A percentile compares a stretch with the other conserved stretches of the same genome.
Conservation (phyloP, 768 basidiomycete genomes). For the Pisolithus sp. region DNA sequence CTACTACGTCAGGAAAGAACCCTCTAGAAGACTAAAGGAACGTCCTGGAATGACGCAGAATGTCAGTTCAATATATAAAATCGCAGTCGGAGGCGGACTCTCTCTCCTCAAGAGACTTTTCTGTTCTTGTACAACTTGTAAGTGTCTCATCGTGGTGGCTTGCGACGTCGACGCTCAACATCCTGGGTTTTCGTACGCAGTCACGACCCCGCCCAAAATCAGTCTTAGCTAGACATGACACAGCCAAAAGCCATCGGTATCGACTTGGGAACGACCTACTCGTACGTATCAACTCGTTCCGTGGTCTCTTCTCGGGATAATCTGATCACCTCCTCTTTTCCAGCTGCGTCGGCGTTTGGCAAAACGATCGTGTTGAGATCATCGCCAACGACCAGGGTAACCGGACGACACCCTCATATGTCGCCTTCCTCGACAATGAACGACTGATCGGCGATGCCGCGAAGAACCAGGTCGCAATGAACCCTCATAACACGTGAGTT, state of each 20-base stretch:
- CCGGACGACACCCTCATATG: constrained; percentile 93
- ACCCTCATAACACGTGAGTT: constrained; percentile 82
- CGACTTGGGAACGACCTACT: constrained; percentile 90
- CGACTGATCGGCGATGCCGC: constrained; percentile 99
- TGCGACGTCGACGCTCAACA: not conserved
- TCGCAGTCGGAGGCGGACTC: constrained; percentile 1
- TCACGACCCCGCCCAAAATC: constrained; percentile 7
- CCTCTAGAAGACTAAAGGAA: constrained; percentile 29
- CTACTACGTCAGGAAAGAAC: constrained; percentile 25
- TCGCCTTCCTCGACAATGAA: constrained; percentile 91
- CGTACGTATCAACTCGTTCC: constrained; percentile 42
- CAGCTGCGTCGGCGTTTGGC: constrained; percentile 99
- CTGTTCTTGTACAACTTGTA: constrained; percentile 11
- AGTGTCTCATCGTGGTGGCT: constrained; percentile 7
- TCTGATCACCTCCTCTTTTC: constrained; percentile 6
- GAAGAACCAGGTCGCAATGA: constrained; percentile 98
- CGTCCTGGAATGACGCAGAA: constrained; percentile 29
- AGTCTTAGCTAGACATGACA: constrained; percentile 35
- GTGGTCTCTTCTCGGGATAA: constrained; percentile 5
- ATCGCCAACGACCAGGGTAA: constrained; percentile 95
- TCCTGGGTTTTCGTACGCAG: constrained; percentile 8
- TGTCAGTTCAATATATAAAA: constrained; percentile 21
- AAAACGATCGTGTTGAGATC: constrained; percentile 98
- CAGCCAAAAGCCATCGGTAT: constrained; percentile 75
- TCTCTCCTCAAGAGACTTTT: constrained; percentile 9